Evolutionary conservation across 2,329 filamentous ascomycete species (phyloP).

Genomic region (Hypoxylon sp.): DNA sequence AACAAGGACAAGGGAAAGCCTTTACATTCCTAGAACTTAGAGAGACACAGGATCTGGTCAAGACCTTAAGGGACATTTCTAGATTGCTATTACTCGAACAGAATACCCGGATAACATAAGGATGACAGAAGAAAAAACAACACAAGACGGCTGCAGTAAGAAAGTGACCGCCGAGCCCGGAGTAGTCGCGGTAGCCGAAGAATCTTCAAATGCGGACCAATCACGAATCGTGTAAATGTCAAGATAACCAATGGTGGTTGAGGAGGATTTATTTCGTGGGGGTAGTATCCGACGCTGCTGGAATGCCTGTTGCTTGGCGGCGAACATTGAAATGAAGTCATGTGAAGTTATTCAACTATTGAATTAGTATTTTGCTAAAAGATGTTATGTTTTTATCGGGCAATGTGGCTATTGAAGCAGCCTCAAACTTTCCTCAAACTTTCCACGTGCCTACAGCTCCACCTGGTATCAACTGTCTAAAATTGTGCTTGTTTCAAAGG

Average conservation of each 20-base stretch:
- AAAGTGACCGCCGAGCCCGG: conserved; percentile 46
- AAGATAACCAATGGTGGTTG: conserved; percentile 32
- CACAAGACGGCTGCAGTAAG: conserved; percentile 41
- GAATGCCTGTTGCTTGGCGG: conserved; percentile 37
- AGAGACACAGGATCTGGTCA: not conserved
- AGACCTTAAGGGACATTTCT: not conserved
- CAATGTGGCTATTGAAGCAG: conserved; percentile 26
- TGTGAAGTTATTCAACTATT: conserved; percentile 36
- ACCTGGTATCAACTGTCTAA: conserved; percentile 7
- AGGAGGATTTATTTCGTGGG: conserved; percentile 29
- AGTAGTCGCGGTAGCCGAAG: conserved; percentile 46
- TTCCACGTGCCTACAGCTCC: conserved; percentile 3
- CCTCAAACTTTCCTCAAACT: conserved; percentile 31
- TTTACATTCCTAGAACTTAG: not conserved
- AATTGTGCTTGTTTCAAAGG: not conserved
- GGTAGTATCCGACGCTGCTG: conserved; percentile 39
- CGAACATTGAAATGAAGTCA: conserved; percentile 33
- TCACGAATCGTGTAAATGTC: conserved; percentile 45
- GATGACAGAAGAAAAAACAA: conserved; percentile 28
- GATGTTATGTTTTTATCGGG: conserved; percentile 23
- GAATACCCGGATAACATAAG: conserved; percentile 9
- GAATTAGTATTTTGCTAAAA: not conserved
- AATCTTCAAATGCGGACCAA: conserved; percentile 48
- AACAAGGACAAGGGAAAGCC: conserved; percentile 30
- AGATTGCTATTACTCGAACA: conserved; percentile 22